Evolutionary conservation across 208 protist species (phyloP), one percentile per base, ranked within the genome.

Genomic region (Herpetomonas tarakana): DNA sequence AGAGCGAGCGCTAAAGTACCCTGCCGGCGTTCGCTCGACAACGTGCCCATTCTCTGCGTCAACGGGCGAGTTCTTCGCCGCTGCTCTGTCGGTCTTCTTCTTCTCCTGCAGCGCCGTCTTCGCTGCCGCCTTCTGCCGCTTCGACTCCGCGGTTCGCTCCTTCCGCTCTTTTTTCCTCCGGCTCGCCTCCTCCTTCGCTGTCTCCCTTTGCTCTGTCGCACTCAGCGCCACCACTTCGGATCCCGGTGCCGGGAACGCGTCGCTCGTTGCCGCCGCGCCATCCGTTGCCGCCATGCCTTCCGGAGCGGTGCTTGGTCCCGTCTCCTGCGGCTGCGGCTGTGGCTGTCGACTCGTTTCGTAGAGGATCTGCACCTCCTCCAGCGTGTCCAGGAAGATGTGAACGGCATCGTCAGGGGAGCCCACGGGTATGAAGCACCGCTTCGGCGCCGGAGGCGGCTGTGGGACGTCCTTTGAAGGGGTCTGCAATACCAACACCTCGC

Each of bases 401-500:
- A 91, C 51, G 19, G 51, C 66, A 45, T 91, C 84, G 18, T 85
- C 74, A 0, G 19, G 31, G 0, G 72, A 78, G 18, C 68, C 65
- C 22, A 46, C 29, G 0, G 54, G 19, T 4, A 88, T 59, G 28
- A 87, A 70, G 58, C 79, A 88, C 19, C 65, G 62, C 25, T 71
- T 70, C 21, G 80, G 80, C 16, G 80, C 62, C 28, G 58, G 35
- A 0, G 66, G 74, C 19, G 72, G 31, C 19, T 45, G 47, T 7
- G 77, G 80, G 2, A 64, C 46, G 52, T 85, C 73, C 44, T 75
- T 65, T 3, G 62, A 14, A 0, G 74, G 71, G 3, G 75, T 74
- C 7, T 63, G 58, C 16, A 91, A 69, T 12, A 81, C 55, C 24
- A 91, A 24, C 3, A 76, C 44, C n/a, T 85, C 74, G 41, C 84